These are phyloP conservation scores for Serendipita sp. DNA, from an alignment of 768 basidiomycete genomes.

Conservation along the genomic window DNA sequence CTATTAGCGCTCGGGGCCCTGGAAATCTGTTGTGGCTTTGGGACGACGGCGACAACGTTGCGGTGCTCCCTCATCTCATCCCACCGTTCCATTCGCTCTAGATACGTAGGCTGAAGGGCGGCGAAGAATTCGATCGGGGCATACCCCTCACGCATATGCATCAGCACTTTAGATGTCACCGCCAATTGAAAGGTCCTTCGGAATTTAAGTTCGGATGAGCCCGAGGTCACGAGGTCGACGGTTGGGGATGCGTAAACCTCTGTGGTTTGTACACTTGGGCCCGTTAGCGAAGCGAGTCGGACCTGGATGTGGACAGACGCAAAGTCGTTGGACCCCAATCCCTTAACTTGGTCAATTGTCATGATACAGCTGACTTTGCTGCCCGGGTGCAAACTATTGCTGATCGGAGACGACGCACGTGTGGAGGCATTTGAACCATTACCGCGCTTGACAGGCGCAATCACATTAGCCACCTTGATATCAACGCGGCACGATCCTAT, in stretches of 20 bases:
- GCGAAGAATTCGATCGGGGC: constrained; percentile 88
- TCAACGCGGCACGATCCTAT: constrained; percentile 87
- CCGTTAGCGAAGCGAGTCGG: constrained; percentile 74
- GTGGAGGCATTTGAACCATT: constrained; percentile 52
- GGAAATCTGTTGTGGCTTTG: constrained; percentile 7
- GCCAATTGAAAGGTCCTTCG: constrained; percentile 68
- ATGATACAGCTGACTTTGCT: constrained; percentile 76
- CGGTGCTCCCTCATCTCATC: constrained; percentile 80
- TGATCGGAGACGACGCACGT: constrained; percentile 59
- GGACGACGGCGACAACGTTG: constrained; percentile 17
- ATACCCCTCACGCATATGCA: constrained; percentile 58
- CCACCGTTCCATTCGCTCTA: constrained; percentile 84
- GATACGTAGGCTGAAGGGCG: constrained; percentile 59
- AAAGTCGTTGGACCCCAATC: constrained; percentile 83
- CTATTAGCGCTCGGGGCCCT: neutral
- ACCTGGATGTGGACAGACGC: constrained; percentile 73
- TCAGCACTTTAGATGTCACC: constrained; percentile 54
- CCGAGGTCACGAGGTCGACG: constrained; percentile 55
- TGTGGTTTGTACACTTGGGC: constrained; percentile 50
- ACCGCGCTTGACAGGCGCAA: constrained; percentile 41
- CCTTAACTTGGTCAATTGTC: constrained; percentile 75
- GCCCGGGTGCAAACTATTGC: constrained; percentile 49
- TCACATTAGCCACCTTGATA: constrained; percentile 62
- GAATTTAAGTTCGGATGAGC: constrained; percentile 69
- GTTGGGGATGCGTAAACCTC: constrained; percentile 67